phyloP scores from a whole-genome alignment of 1,139 yeast genomes.

The Hanseniaspora sp. region DNA sequence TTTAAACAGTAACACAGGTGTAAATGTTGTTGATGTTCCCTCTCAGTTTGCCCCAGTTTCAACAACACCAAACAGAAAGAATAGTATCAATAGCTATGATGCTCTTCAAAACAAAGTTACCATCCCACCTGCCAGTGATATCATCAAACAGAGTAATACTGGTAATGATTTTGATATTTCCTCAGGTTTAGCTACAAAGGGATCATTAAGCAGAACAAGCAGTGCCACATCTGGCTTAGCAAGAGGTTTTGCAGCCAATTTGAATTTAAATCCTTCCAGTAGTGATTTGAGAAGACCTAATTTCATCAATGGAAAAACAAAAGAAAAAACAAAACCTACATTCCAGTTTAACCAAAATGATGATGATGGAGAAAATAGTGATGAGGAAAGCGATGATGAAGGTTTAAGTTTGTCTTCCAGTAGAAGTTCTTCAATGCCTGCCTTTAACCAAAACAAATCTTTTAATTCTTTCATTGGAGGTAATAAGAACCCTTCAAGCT shows the following conservation, averaged over 20 bases:
- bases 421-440: not conserved
- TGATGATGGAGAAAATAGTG: not conserved
- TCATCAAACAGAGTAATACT: not conserved
- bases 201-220: not conserved
- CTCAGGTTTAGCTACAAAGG: not conserved
- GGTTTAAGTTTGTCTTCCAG: not conserved
- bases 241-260: conserved; percentile 16
- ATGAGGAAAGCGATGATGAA: conserved; percentile 5
- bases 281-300: conserved; percentile 22
- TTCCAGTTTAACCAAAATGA: not conserved
- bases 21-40: conserved; percentile 39
- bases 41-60: conserved; percentile 27
- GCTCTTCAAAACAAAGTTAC: not conserved
- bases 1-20: conserved; percentile 24
- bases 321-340: not conserved
- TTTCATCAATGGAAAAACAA: conserved; percentile 27
- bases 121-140: not conserved
- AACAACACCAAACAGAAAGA: not conserved
- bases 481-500: not conserved
- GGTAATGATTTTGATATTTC: not conserved
- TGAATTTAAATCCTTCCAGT: conserved; percentile 24
- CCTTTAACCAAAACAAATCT: not conserved
- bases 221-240: conserved; percentile 14
- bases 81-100: not conserved
- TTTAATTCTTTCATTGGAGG: not conserved